Base-by-base conservation (phyloP, 2,329 filamentous ascomycete genomes). In the Fusarium protoensiforme region DNA sequence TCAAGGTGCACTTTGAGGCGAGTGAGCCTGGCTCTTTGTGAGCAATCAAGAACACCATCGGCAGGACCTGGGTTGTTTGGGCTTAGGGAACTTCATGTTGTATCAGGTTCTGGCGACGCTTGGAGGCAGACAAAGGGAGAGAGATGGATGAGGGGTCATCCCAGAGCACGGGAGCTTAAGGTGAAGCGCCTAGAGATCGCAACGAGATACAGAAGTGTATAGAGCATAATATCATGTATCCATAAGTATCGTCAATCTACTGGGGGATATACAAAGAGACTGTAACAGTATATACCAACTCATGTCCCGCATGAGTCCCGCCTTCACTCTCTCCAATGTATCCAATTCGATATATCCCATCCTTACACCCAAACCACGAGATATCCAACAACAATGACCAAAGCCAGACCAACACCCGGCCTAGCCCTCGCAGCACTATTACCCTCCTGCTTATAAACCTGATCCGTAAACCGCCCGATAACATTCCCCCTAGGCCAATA, bases 401-500 rank as follows among this genome's bases (percentile, higher is more conserved):
- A 51, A 8, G 67, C 59, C 29, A 75, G 13, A n/a, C 64, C 73
- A 67, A 75, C 51, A 10, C 65, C 67, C 2, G 65, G 53, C 31
- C 61, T 75, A 20, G 70, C 63, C 5, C 61, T 69, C 22, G 59
- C 67, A 4, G 61, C 73, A 16, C 51, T 62, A 10, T 24, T 46
- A 2, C 66, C 67, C 57, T 75, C 76, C 43, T 75, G 59, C n/a
- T 71, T 70, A 6, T 70, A 48, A 6, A 83, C 82, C 64, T 83
- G 73, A 0, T 85, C 81, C 38, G 78, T 81, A 66, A 88, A 90
- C 71, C 84, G 78, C 0, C 87, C 89, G 2, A 86, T 78, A 0
- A 93, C 83, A 76, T 94, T 94, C 0, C 92, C 92, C 2, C 85
- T 80, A 1, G 92, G 92, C 84, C 85, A 91, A 81, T 93, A 94